phyloP scores from a whole-genome alignment of 495 filamentous ascomycete species.

The Penicillium robsamsonii region DNA sequence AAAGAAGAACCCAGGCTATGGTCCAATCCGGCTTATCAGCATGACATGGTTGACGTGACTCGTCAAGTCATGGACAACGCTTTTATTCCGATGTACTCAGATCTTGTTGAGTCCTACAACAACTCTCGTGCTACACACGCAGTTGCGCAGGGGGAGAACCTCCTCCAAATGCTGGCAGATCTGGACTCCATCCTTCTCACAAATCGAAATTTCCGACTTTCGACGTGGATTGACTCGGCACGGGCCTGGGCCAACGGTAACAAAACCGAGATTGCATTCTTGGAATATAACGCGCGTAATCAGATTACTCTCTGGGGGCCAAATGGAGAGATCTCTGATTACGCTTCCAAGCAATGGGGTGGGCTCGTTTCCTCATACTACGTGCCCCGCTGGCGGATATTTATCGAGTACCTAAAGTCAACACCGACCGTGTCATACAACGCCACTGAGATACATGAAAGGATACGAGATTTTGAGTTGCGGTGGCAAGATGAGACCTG shows the following conservation, averaged over 20 bases:
- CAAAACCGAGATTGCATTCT: conserved; percentile 31
- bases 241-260: conserved; percentile 33
- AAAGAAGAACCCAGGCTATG: conserved; percentile 37
- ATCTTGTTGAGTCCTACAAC: conserved; percentile 39
- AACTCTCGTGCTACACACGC: conserved; percentile 13
- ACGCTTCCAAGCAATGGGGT: conserved; percentile 50
- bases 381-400: conserved; percentile 46
- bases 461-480: conserved; percentile 38
- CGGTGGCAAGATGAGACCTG: conserved; percentile 39
- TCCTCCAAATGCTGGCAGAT: conserved; percentile 34
- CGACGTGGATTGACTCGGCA: conserved; percentile 43
- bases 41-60: conserved; percentile 53
- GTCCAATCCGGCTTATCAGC: conserved; percentile 44
- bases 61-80: conserved; percentile 50
- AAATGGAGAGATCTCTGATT: conserved; percentile 48
- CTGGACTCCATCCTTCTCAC: conserved; percentile 48
- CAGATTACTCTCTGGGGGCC: conserved; percentile 57
- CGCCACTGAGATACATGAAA: conserved; percentile 25
- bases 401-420: conserved; percentile 43
- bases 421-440: conserved; percentile 33
- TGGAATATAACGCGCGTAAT: conserved; percentile 53
- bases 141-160: conserved; percentile 27
- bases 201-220: conserved; percentile 44
- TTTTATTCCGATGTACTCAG: conserved; percentile 41
- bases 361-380: conserved; percentile 51